phyloP scores from a whole-genome alignment of 805 yeast species.

The Candida parachauliodes region DNA sequence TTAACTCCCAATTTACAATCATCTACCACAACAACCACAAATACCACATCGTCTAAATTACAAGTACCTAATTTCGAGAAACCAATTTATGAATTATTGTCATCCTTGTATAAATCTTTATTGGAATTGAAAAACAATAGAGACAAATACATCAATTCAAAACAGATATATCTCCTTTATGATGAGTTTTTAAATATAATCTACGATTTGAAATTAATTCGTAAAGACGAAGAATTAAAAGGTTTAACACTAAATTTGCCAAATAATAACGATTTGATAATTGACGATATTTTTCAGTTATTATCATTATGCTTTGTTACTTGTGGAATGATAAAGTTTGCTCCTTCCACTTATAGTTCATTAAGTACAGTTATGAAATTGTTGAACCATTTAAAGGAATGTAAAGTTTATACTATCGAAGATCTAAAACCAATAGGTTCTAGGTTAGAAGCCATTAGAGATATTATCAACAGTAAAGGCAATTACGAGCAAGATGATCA shows the following conservation, averaged over 20 bases:
- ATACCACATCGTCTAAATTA: neutral
- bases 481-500: slow-evolving; percentile 27
- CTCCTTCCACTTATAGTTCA: slow-evolving; percentile 93
- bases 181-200: slow-evolving; percentile 53
- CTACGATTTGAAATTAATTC: slow-evolving; percentile 48
- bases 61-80: slow-evolving; percentile 36
- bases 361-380: slow-evolving; percentile 81
- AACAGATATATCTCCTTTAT: slow-evolving; percentile 61
- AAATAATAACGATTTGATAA: slow-evolving; percentile 61
- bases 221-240: slow-evolving; percentile 45
- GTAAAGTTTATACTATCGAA: slow-evolving; percentile 76
- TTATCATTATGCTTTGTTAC: slow-evolving; percentile 84
- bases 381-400: slow-evolving; percentile 76
- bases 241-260: slow-evolving; percentile 37
- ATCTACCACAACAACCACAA: neutral
- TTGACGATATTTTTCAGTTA: slow-evolving; percentile 88
- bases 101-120: slow-evolving; percentile 23
- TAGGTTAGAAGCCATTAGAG: slow-evolving; percentile 66
- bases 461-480: slow-evolving; percentile 48
- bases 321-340: slow-evolving; percentile 84
- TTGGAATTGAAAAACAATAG: slow-evolving; percentile 56
- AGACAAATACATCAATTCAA: slow-evolving; percentile 59
- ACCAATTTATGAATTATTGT: slow-evolving; percentile 26
- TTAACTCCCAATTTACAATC: slow-evolving; percentile 5
- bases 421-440: slow-evolving; percentile 76